These are phyloP conservation scores for Capsella bursapastoris DNA, from an alignment of 345 rosid genomes.

Conservation along the genomic window DNA sequence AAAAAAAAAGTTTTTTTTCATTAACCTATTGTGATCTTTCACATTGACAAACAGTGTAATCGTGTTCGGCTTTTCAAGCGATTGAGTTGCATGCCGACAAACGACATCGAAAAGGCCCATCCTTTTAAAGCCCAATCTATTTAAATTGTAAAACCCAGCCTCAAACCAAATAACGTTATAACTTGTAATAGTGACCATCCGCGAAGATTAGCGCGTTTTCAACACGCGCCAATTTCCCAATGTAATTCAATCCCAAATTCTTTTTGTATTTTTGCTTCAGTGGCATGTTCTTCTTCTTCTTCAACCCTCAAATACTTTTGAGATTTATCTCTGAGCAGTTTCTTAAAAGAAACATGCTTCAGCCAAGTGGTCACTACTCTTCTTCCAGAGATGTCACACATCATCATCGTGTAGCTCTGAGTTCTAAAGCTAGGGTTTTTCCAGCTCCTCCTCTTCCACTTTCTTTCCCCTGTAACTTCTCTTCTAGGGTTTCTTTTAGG, in stretches of 20 bases:
- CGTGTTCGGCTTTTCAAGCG: too few relatives aligned
- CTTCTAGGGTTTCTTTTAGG: slow-evolving; percentile 46
- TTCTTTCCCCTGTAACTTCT: slow-evolving; percentile 29
- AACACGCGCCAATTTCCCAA: neutral
- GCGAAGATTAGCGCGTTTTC: neutral
- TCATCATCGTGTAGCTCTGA: slow-evolving; percentile 15
- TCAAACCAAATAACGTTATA: neutral
- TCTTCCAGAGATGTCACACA: slow-evolving; percentile 18
- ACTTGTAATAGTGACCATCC: neutral
- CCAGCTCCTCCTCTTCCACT: slow-evolving; percentile 19
- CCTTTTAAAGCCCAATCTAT: neutral
- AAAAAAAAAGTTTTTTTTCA: too few relatives aligned
- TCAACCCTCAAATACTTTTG: slow-evolving; percentile 2
- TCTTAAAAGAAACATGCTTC: slow-evolving; percentile 34
- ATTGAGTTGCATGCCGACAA: neutral
- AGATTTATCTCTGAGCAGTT: slow-evolving; percentile 4
- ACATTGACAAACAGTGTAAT: too few relatives aligned
- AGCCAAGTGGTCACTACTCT: slow-evolving; percentile 29
- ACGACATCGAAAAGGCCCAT: neutral
- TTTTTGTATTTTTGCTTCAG: neutral
- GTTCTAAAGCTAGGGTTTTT: slow-evolving; percentile 28
- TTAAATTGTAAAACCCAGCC: neutral
- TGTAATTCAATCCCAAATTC: neutral
- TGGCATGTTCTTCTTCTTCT: neutral
- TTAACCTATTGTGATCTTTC: too few relatives aligned